Evolutionary conservation across 441 rosid species (phyloP), one percentile per base, ranked within the genome.

Genomic region (Populus tomentosa): DNA sequence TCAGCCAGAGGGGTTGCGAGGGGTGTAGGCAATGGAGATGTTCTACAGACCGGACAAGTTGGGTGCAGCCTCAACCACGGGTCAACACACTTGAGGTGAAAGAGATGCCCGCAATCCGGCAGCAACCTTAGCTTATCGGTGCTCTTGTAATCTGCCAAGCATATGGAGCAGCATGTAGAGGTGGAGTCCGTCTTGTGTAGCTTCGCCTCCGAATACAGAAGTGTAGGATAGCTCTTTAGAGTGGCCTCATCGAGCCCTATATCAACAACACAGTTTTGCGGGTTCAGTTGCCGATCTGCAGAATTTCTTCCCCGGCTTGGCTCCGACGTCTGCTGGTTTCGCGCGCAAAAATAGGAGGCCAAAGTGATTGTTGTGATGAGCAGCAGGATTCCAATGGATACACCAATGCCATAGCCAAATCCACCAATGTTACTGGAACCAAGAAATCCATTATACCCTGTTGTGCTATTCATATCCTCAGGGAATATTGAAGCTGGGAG

Each of bases 321-420:
- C 75, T 38, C 30, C 0, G 67, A 26, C 30, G 80, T 75, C 38
- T 77, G 80, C 11, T 24, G 80, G 26, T 40, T 78, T 68, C 90
- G 84, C 21, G 92, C 85, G 90, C 98, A 95, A 67, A 83, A 95
- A 78, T 93, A 93, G 20, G 98, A 91, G 26, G 94, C 88, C 59
- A 93, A 76, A 67, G 95, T 90, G 82, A 95, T 91, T 62, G 98
- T 95, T 21, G 97, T 95, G 85, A 95, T 89, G 53, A 95, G 94
- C 42, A 95, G 81, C 70, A 95, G 91, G 72, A 95, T 84, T 8
- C 98, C 98, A 9, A 91, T 85, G 0, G 98, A 90, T 40, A 95
- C 87, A 9, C 97, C 98, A 65, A 95, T 84, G 75, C 93, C 97
- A 32, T 91, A 95, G 1, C 93, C 87, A 59, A 93, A 89, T 1